Evolutionary conservation across 805 yeast genomes (phyloP).

Genomic region (Yamadazyma paraphyllophila): DNA sequence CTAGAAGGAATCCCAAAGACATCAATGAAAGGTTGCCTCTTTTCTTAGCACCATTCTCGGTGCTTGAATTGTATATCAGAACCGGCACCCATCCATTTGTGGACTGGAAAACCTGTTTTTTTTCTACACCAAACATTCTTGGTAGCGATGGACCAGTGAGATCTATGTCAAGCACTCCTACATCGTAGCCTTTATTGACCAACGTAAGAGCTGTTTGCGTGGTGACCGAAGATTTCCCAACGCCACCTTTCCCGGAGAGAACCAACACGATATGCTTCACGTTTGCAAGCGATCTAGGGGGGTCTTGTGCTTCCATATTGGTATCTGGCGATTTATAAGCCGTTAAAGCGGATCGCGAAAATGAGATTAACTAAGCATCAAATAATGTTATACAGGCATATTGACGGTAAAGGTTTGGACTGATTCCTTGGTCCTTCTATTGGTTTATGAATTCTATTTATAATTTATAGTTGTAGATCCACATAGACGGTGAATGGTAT

Average conservation of each 20-base stretch:
- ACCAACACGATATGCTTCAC: slow-evolving; percentile 79
- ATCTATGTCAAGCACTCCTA: slow-evolving; percentile 95
- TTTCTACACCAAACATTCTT: slow-evolving; percentile 91
- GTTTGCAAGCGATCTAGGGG: slow-evolving; percentile 37
- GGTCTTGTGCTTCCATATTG: slow-evolving; percentile 5
- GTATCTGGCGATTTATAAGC: background rate
- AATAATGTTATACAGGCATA: too few species aligned
- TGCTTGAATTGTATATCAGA: slow-evolving; percentile 21
- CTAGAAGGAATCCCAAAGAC: slow-evolving; percentile 84
- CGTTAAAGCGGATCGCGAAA: background rate
- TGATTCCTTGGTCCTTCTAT: too few species aligned
- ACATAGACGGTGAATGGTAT: too few species aligned
- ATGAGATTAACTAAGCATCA: too few species aligned
- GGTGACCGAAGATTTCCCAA: slow-evolving; percentile 94
- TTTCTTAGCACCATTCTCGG: slow-evolving; percentile 15
- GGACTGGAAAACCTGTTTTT: slow-evolving; percentile 74
- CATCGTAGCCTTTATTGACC: slow-evolving; percentile 66
- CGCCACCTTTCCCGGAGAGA: slow-evolving; percentile 95
- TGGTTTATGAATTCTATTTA: too few species aligned
- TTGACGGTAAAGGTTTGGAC: too few species aligned
- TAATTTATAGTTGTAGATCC: too few species aligned
- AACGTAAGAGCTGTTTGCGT: slow-evolving; percentile 89
- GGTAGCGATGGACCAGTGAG: slow-evolving; percentile 96
- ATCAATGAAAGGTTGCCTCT: slow-evolving; percentile 58
- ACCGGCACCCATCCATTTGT: slow-evolving; percentile 94